Evolutionary conservation across 768 basidiomycete species (phyloP).

Genomic region (Thelephora ganbajun): DNA sequence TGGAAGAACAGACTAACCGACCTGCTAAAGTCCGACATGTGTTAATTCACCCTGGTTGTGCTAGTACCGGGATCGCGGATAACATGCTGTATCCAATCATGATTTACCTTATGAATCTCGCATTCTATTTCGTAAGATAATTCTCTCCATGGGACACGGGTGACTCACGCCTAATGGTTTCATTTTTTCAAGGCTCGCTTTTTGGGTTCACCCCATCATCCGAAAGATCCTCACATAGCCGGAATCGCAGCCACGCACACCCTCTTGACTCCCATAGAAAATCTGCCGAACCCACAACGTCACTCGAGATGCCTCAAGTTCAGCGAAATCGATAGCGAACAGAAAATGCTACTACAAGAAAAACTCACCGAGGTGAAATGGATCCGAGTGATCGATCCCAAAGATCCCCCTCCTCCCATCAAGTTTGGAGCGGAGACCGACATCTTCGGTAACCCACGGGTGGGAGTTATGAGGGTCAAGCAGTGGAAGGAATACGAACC

Average conservation of each 20-base stretch:
- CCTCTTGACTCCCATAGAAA: constrained; percentile 41
- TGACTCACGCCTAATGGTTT: constrained; percentile 3
- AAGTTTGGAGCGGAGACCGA: constrained; percentile 44
- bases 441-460: constrained; percentile 38
- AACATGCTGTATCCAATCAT: constrained; percentile 45
- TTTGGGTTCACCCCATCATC: constrained; percentile 53
- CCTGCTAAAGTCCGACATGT: constrained; percentile 31
- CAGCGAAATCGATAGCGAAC: constrained; percentile 3
- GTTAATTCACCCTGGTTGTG: constrained; percentile 45
- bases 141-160: neutral
- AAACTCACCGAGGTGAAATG: constrained; percentile 7
- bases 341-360: constrained; percentile 3
- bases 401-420: constrained; percentile 19
- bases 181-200: constrained; percentile 40
- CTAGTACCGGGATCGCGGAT: constrained; percentile 25
- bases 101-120: constrained; percentile 31
- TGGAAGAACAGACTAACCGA: neutral
- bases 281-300: constrained; percentile 22
- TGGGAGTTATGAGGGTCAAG: constrained; percentile 33
- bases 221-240: constrained; percentile 46
- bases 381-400: constrained; percentile 8
- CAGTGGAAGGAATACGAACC: constrained; percentile 36
- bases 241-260: constrained; percentile 56
- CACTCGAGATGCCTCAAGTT: constrained; percentile 5
- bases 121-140: constrained; percentile 50